Base-by-base conservation (phyloP, 2,329 filamentous ascomycete species). In the Colletotrichum falcatum region DNA sequence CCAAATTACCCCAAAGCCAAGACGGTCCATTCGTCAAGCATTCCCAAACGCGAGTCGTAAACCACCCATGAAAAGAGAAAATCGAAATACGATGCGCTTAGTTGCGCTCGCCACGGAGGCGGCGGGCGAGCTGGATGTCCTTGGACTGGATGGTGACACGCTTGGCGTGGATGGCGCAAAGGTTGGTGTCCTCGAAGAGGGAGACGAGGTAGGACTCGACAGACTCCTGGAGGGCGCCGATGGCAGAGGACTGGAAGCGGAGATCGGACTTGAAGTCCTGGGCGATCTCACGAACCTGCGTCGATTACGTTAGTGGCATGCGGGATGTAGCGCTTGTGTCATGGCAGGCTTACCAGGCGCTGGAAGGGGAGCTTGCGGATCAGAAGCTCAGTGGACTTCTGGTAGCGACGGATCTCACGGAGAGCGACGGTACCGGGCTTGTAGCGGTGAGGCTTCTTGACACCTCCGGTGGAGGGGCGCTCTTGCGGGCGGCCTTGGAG, bases 401-500 rank as follows among this genome's bases (percentile, higher is more conserved):
- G 94, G 87, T 97, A 97, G 79, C 92, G 91, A 88, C 94, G 91
- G 78, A 97, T 97, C 86, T 97, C 94, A 88, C 93, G 92, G 77
- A 97, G 91, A 87, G 94, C 94, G 84, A 95, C 91, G 79, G 94
- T 95, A 87, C 90, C 91, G 80, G 91, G 91, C 91, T 93, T 93
- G 83, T 93, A 86, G 80, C 93, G 89, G 87, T 95, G 93, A 85
- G 93, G 93, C 92, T 96, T 96, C 93, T 96, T 96, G 90, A 95
- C 93, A 91, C 93, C 93, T 80, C 95, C 96, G 83, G 96, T 98
- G 74, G 94, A 97, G 78, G 96, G 96, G 96, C 95, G 79, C 92
- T 94, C 92, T 99, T 99, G 88, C 96, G 95, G 80, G 96, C 95
- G 77, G 95, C 96, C 93, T 98, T 98, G 89, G 95, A 97, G 79